These are phyloP conservation scores for Apostasia ramifera DNA, from an alignment of 106 monocot species.

Conservation along the genomic window DNA sequence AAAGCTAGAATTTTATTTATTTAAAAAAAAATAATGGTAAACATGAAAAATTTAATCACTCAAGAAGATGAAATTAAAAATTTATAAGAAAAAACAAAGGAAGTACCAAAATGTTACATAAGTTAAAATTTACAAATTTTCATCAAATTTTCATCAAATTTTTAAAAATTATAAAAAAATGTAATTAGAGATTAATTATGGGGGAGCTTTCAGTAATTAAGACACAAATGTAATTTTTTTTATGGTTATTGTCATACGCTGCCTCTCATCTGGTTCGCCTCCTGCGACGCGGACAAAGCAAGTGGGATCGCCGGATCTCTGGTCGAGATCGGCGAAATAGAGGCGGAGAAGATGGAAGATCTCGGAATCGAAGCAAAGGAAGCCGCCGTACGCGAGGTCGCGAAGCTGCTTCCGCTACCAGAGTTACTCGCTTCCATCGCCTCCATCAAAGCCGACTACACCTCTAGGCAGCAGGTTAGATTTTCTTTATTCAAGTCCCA, in stretches of 20 bases:
- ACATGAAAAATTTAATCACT: too few species aligned
- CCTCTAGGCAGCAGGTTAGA: conserved; percentile 80
- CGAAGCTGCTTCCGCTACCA: conserved; percentile 82
- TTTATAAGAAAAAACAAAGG: too few species aligned
- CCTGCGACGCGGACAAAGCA: not conserved
- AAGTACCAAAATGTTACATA: too few species aligned
- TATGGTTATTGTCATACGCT: not conserved
- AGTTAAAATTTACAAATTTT: too few species aligned
- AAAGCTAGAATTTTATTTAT: too few species aligned
- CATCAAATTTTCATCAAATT: too few species aligned
- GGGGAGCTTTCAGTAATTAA: too few species aligned
- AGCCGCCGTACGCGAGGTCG: conserved; percentile 81
- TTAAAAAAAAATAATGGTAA: too few species aligned
- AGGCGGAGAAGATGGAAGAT: conserved; percentile 56
- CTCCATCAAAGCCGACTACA: conserved; percentile 86
- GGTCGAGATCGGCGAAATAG: not conserved
- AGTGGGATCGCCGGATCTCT: not conserved
- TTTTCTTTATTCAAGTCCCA: not conserved
- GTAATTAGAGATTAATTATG: too few species aligned
- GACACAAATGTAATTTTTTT: too few species aligned
- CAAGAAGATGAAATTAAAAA: too few species aligned
- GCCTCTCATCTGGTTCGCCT: not conserved
- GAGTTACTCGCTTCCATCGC: conserved; percentile 76
- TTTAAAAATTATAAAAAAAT: too few species aligned
- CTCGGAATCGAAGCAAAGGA: conserved; percentile 93